A percentile compares a stretch with the other conserved stretches of the same genome.
phyloP scores from a whole-genome alignment of 768 basidiomycete species.

The Lentinula boryana region DNA sequence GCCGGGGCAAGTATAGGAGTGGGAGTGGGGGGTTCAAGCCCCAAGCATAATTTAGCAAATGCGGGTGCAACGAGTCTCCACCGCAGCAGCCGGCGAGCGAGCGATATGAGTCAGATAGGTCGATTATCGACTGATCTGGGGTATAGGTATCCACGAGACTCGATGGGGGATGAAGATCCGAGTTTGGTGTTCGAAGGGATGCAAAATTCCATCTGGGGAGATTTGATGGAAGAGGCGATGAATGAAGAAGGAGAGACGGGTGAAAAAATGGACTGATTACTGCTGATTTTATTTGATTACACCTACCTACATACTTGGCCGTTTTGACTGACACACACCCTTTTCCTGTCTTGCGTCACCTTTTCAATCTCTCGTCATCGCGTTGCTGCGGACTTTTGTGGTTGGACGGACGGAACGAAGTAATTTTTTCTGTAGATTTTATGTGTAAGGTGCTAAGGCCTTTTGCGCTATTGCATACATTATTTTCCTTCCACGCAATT shows the following conservation, averaged over 20 bases:
- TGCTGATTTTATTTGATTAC: no score
- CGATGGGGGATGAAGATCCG: constrained; percentile 36
- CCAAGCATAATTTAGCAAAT: constrained; percentile 15
- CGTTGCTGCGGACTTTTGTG: no score
- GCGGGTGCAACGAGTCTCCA: constrained; percentile 41
- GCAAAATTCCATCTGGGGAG: constrained; percentile 65
- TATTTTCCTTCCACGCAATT: no score
- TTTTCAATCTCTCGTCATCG: no score
- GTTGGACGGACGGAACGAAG: no score
- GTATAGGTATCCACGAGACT: constrained; percentile 34
- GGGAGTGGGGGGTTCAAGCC: not conserved
- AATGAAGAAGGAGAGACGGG: constrained; percentile 28
- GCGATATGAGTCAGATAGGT: constrained; percentile 61
- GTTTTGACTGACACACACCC: no score
- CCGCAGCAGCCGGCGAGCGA: constrained; percentile 45
- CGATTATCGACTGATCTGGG: constrained; percentile 49
- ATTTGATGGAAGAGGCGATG: constrained; percentile 42
- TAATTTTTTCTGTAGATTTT: no score
- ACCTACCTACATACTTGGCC: no score
- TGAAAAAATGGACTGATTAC: no score
- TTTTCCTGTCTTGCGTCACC: no score
- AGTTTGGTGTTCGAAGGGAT: constrained; percentile 51
- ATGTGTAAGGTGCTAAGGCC: no score
- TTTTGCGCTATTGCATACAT: no score
- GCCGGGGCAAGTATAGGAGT: not conserved